Evolutionary conservation across 371 early-diverging fungal genomes (phyloP), one percentile per base, ranked within the genome.

Genomic region (Smittium culicis): DNA sequence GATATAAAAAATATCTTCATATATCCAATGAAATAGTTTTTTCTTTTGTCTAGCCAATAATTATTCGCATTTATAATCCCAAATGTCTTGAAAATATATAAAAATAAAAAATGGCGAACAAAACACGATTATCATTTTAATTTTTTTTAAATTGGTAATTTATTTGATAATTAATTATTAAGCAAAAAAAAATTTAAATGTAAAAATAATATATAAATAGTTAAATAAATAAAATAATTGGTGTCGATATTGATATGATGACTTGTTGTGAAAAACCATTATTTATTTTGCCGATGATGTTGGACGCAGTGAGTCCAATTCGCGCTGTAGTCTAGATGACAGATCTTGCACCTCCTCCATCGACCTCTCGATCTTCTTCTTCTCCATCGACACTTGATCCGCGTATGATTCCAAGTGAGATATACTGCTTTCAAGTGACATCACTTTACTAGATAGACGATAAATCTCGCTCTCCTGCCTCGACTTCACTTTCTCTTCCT

Each of bases 341-440:
- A 30, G 16, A 27, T 66, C 57, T 34, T 29, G 16, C 3, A 28
- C 17, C 14, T 66, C 67, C 20, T 32, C 72, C n/a, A 75, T 68
- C 67, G 90, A 90, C 34, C 92, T 79, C 66, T 91, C 91, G 24
- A 87, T 85, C 34, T 87, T 81, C 20, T 88, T 80, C 68, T 90
- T 88, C 17, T 86, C 79, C 1, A 90, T 70, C 66, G 85, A 83
- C 70, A 90, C 76, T 60, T 77, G 79, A 67, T 86, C 85, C 72
- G 88, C 89, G 34, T 68, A 61, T 66, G 76, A 57, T 76, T 86
- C 90, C 67, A 89, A 72, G 67, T 90, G 89, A 54, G 88, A 88
- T 55, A 90, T 77, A 34, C 85, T 83, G 1, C 73, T 67, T 69
- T 86, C 81, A 67, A 90, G 75, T 59, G 81, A 79, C 74, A 83